Percentiles rank a stretch among this genome's conserved stretches.
Conservation (phyloP, 2,329 filamentous ascomycete genomes). For the Xylariaceae sp. region DNA sequence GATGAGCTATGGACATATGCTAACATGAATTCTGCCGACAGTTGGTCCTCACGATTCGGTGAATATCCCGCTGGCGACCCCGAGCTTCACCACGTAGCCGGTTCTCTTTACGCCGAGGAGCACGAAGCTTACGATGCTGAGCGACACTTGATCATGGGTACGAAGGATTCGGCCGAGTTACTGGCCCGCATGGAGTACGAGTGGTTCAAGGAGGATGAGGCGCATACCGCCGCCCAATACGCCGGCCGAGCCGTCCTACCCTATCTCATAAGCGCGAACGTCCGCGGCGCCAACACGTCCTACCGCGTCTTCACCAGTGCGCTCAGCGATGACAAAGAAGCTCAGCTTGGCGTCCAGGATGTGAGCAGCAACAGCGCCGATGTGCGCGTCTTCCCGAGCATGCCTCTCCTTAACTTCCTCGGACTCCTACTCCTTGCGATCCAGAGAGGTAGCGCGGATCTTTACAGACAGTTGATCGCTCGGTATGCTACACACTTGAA, state of each 20-base stretch:
- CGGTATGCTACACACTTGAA: slow-evolving; percentile 77
- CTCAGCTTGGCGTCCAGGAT: slow-evolving; percentile 67
- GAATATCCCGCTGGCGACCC: slow-evolving; percentile 88
- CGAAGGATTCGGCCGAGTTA: slow-evolving; percentile 76
- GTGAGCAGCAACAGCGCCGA: slow-evolving; percentile 71
- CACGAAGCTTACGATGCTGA: slow-evolving; percentile 92
- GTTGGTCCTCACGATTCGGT: slow-evolving; percentile 81
- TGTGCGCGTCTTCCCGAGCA: slow-evolving; percentile 75
- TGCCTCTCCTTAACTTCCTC: slow-evolving; percentile 95
- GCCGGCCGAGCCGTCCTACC: slow-evolving; percentile 82
- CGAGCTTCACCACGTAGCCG: slow-evolving; percentile 88
- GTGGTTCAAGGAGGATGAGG: slow-evolving; percentile 87
- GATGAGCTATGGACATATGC: slow-evolving; percentile 7
- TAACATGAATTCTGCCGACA: slow-evolving; percentile 28
- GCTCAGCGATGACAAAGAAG: slow-evolving; percentile 50
- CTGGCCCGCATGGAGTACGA: slow-evolving; percentile 81
- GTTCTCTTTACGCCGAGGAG: slow-evolving; percentile 84
- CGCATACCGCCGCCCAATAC: slow-evolving; percentile 82
- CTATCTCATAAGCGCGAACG: slow-evolving; percentile 84
- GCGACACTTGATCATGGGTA: slow-evolving; percentile 81
- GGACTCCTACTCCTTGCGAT: slow-evolving; percentile 77
- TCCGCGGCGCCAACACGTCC: slow-evolving; percentile 80
- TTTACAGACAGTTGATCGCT: slow-evolving; percentile 74
- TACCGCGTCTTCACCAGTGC: slow-evolving; percentile 69
- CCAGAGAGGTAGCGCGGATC: slow-evolving; percentile 69